A percentile compares a stretch with the other conserved stretches of the same genome.
Conservation (phyloP, 202 grass and related monocot genomes). For the Musa balbisiana region DNA sequence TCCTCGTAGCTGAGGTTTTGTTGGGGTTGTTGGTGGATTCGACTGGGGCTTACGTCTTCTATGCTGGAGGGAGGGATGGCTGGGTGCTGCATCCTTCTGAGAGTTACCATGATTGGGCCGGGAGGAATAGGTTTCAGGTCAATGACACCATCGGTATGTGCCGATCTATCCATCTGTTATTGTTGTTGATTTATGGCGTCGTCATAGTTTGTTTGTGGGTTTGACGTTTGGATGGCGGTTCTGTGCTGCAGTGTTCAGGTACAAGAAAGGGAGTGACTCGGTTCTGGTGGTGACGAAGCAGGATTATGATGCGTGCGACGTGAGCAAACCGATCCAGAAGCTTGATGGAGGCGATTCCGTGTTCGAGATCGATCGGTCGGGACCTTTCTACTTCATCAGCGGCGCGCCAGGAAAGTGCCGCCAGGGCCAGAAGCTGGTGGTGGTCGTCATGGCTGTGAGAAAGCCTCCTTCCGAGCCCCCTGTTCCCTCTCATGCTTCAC, state of each 20-base stretch:
- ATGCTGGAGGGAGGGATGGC: conserved; percentile 55
- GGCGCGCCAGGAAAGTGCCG: conserved; percentile 37
- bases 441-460: conserved; percentile 53
- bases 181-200: no score
- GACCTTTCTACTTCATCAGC: conserved; percentile 79
- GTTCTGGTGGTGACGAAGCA: conserved; percentile 46
- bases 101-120: conserved; percentile 64
- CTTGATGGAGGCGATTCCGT: conserved; percentile 40
- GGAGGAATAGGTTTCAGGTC: conserved; percentile 68
- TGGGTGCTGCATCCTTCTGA: conserved; percentile 67
- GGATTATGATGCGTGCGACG: conserved; percentile 58
- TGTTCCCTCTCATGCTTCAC: not conserved
- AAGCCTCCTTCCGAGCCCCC: no score
- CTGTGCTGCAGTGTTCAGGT: conserved; percentile 19
- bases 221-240: conserved; percentile 26
- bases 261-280: conserved; percentile 21
- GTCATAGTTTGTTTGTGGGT: no score
- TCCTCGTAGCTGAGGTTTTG: conserved; percentile 26
- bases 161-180: not conserved
- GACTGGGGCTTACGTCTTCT: conserved; percentile 54
- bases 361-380: conserved; percentile 51
- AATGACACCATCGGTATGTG: conserved; percentile 61
- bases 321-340: conserved; percentile 36
- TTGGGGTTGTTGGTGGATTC: conserved; percentile 15
- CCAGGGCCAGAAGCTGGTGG: conserved; percentile 56